Evolutionary conservation across 495 filamentous ascomycete genomes (phyloP).

Genomic region (Corynascus novoguineensis): DNA sequence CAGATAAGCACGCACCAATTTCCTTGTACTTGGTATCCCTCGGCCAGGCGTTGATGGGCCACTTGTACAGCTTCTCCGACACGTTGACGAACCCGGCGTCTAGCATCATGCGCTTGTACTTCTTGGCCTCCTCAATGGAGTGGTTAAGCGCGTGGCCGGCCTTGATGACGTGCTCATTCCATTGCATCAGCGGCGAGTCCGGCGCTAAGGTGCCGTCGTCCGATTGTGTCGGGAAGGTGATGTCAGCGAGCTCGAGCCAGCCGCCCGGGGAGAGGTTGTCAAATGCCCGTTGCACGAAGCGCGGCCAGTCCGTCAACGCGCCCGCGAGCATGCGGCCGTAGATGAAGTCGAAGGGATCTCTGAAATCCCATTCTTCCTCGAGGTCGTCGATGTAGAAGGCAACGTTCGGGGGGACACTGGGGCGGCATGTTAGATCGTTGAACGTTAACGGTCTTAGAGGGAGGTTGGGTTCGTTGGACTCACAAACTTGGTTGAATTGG

Average conservation of each 20-base stretch:
- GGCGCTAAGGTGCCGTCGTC: constrained; percentile 10
- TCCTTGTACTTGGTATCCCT: constrained; percentile 13
- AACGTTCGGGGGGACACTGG: constrained; percentile 42
- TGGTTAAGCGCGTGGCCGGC: neutral
- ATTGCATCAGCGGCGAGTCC: neutral
- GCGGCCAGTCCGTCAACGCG: constrained; percentile 41
- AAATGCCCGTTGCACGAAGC: constrained; percentile 16
- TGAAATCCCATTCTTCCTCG: constrained; percentile 43
- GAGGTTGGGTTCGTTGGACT: neutral
- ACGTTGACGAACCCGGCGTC: constrained; percentile 19
- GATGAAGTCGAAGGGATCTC: constrained; percentile 44
- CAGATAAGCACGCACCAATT: neutral
- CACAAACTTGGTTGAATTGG: neutral
- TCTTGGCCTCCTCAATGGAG: neutral
- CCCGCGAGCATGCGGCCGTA: constrained; percentile 41
- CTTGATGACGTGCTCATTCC: constrained; percentile 9
- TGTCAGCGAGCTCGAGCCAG: constrained; percentile 11
- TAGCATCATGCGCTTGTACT: constrained; percentile 7
- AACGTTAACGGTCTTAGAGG: neutral
- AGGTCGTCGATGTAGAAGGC: constrained; percentile 46
- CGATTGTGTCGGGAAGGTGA: neutral
- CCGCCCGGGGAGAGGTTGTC: constrained; percentile 9
- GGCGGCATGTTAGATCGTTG: neutral
- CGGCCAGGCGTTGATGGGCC: constrained; percentile 15
- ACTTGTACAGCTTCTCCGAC: constrained; percentile 5